Percentiles rank a stretch among this genome's conserved stretches.
These are phyloP conservation scores for Peniophora sp. DNA, from an alignment of 1,284 basidiomycete genomes.

Conservation along the genomic window DNA sequence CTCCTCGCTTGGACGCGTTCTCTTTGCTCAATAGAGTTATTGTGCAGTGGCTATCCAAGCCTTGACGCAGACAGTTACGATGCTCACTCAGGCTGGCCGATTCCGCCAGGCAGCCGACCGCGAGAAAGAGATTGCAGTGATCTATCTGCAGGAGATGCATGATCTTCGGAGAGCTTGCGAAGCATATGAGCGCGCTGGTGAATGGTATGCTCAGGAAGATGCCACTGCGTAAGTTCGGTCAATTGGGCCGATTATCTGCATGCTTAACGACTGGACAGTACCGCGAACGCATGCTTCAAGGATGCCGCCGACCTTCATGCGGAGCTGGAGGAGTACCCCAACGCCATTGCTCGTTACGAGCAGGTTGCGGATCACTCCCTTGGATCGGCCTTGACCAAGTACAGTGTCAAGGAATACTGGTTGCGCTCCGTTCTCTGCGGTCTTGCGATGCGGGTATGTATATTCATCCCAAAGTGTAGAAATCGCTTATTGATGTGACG, in stretches of 20 bases:
- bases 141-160: constrained; percentile 75
- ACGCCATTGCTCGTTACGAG: constrained; percentile 85
- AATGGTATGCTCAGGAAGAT: constrained; percentile 97
- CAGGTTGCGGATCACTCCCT: constrained; percentile 87
- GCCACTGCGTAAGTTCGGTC: constrained; percentile 74
- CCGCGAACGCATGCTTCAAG: constrained; percentile 93
- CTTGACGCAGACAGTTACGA: constrained; percentile 79
- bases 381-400: constrained; percentile 85
- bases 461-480: background rate
- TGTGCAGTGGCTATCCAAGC: constrained; percentile 82
- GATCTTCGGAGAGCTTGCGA: constrained; percentile 82
- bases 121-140: constrained; percentile 94
- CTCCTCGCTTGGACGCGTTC: background rate
- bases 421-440: constrained; percentile 84
- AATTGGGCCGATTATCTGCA: constrained; percentile 8
- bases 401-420: constrained; percentile 98
- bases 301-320: constrained; percentile 95
- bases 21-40: background rate
- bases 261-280: constrained; percentile 45
- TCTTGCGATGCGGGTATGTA: constrained; percentile 77
- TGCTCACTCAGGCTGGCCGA: constrained; percentile 79
- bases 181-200: constrained; percentile 88
- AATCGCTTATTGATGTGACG: background rate
- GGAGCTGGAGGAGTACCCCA: constrained; percentile 78
- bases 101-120: constrained; percentile 98